Evolutionary conservation across 2,329 filamentous ascomycete species (phyloP), one percentile per base, ranked within the genome.

Genomic region (Triangularia verruculosa): DNA sequence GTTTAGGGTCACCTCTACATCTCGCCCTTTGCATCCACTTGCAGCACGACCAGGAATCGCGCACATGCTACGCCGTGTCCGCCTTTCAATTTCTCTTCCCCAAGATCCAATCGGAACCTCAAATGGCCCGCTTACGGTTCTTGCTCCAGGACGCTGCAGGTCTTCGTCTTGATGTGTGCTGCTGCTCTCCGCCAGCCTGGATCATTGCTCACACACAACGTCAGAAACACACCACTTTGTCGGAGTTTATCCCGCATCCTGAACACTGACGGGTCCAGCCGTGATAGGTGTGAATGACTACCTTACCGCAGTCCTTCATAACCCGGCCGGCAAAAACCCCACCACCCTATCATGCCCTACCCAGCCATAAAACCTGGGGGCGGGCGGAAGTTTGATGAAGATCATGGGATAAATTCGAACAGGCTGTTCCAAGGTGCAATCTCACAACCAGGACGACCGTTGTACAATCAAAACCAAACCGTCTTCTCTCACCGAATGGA

Each of bases 181-280:
- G 51, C 51, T 22, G 24, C 22, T 28, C 51, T 55, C 53, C 60
- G 22, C 57, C 60, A 43, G 27, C 59, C 60, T 39, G 61, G 61
- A 65, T 65, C 32, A 17, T 32, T 17, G 61, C 55, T 27, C 34
- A 9, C 13, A 3, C 30, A 34, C 28, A 25, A 62, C 59, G 56
- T 62, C 61, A 64, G 52, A 66, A 66, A 57, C 59, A 61, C 30
- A 53, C 56, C 56, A 64, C 56, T 54, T 55, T 27, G 34, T 27
- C 52, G 27, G 57, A 52, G 8, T 27, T 54, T 20, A 11, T 51
- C 25, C 15, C 51, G 13, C 9, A 61, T 52, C 20, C n/a, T 47
- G n/a, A 2, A 47, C n/a, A 8, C 17, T 7, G n/a, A 22, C 17
- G 39, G 39, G 39, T 47, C 20, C 39, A 47, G 20, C 39, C 39